phyloP scores from a whole-genome alignment of 2,329 filamentous ascomycete species.

The Pseudogymnoascus verrucosus region DNA sequence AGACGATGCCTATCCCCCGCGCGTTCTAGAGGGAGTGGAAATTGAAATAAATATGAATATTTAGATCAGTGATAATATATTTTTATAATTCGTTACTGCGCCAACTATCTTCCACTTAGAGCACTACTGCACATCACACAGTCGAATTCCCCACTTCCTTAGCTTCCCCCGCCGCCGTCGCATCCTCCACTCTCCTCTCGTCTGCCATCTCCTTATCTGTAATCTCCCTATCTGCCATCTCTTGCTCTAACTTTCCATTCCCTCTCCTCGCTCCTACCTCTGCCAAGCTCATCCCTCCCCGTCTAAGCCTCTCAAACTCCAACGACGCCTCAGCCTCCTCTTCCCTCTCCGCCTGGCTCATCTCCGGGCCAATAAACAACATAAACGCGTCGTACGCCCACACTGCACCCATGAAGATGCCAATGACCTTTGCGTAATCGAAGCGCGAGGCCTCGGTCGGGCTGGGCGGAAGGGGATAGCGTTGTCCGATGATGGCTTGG shows the following conservation, averaged over 20 bases:
- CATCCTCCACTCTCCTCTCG: neutral
- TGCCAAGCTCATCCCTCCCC: slow-evolving; percentile 34
- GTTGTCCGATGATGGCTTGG: slow-evolving; percentile 63
- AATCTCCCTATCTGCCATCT: slow-evolving; percentile 10
- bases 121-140: neutral
- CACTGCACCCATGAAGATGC: slow-evolving; percentile 81
- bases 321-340: neutral
- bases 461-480: slow-evolving; percentile 59
- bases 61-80: neutral
- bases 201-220: neutral
- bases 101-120: neutral
- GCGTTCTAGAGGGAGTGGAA: neutral
- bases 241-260: slow-evolving; percentile 19
- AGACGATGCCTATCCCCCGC: neutral
- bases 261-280: slow-evolving; percentile 33
- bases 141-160: neutral
- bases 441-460: slow-evolving; percentile 44
- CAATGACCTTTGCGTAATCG: slow-evolving; percentile 73
- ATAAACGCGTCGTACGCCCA: slow-evolving; percentile 51
- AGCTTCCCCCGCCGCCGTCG: neutral
- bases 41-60: neutral
- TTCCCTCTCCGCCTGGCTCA: neutral
- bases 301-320: neutral
- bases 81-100: neutral
- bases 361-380: slow-evolving; percentile 37